These are phyloP conservation scores for Paratinospora sagittata DNA, from an alignment of 164 flowering plant species.

Conservation along the genomic window DNA sequence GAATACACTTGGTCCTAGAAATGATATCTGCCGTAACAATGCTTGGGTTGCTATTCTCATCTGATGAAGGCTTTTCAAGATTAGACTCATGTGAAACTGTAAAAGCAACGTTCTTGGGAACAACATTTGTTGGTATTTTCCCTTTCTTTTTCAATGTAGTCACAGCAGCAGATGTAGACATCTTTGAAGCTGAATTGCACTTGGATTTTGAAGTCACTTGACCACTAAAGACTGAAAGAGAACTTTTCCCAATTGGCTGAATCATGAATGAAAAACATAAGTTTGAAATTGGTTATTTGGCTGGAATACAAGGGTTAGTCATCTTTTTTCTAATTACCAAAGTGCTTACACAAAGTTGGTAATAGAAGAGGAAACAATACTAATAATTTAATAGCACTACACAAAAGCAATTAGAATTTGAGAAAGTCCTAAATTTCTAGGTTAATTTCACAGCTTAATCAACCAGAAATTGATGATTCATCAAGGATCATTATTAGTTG, in stretches of 20 bases:
- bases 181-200: conserved; percentile 15
- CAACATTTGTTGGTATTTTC: conserved; percentile 15
- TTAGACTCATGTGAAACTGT: conserved; percentile 22
- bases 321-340: no score
- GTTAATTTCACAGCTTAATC: neutral
- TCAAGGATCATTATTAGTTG: neutral
- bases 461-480: neutral
- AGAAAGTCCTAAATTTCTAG: neutral
- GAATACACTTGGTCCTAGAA: conserved; percentile 34
- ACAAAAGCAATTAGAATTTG: neutral
- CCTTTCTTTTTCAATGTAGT: conserved; percentile 27
- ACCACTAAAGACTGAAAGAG: conserved; percentile 16
- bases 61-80: conserved; percentile 24
- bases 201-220: conserved; percentile 31
- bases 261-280: neutral
- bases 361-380: neutral
- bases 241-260: conserved; percentile 33
- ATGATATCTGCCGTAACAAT: conserved; percentile 17
- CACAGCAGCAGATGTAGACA: conserved; percentile 22
- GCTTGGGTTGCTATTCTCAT: conserved; percentile 15
- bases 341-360: neutral
- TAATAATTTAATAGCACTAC: neutral
- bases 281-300: neutral
- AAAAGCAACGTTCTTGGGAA: conserved; percentile 15
- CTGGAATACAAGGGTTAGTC: neutral